phyloP scores from a whole-genome alignment of 2,329 filamentous ascomycete species.

The Tolypocladium endophyticum region DNA sequence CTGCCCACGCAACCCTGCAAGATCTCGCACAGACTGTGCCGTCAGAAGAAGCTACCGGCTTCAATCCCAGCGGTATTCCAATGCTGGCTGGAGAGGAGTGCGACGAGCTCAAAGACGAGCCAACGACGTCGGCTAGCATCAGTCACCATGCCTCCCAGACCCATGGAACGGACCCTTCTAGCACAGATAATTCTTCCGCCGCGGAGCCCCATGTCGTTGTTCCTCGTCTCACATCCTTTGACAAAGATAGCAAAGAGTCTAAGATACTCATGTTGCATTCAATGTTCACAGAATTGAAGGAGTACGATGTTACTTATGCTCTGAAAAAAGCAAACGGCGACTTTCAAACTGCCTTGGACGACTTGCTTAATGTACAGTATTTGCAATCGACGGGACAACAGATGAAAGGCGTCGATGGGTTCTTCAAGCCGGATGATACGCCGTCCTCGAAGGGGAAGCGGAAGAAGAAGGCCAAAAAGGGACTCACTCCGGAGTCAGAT shows the following conservation, averaged over 20 bases:
- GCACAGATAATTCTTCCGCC: slow-evolving; percentile 15
- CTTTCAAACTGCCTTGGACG: slow-evolving; percentile 62
- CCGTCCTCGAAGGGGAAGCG: slow-evolving; percentile 26
- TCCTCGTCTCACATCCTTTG: slow-evolving; percentile 22
- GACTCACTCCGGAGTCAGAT: slow-evolving; percentile 5
- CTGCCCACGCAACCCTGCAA: slow-evolving; percentile 51
- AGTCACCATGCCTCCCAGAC: slow-evolving; percentile 17
- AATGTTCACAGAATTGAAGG: slow-evolving; percentile 62
- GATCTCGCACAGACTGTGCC: slow-evolving; percentile 52
- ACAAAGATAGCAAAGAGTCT: slow-evolving; percentile 39
- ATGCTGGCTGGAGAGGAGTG: slow-evolving; percentile 20
- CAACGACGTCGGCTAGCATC: slow-evolving; percentile 13
- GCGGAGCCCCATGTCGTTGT: slow-evolving; percentile 10
- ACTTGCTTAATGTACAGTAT: slow-evolving; percentile 68
- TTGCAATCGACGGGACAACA: slow-evolving; percentile 57
- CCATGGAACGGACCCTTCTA: slow-evolving; percentile 13
- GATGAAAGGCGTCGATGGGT: slow-evolving; percentile 72
- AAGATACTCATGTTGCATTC: slow-evolving; percentile 54
- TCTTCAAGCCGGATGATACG: slow-evolving; percentile 47
- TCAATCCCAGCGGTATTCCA: slow-evolving; percentile 66
- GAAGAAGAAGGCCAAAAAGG: slow-evolving; percentile 23
- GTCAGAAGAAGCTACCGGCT: slow-evolving; percentile 61
- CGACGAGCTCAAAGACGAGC: slow-evolving; percentile 12
- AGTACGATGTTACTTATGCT: slow-evolving; percentile 53
- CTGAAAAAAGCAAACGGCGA: slow-evolving; percentile 59